Base-by-base conservation (phyloP, 163 green algal species). In the Scenedesmus sp. region DNA sequence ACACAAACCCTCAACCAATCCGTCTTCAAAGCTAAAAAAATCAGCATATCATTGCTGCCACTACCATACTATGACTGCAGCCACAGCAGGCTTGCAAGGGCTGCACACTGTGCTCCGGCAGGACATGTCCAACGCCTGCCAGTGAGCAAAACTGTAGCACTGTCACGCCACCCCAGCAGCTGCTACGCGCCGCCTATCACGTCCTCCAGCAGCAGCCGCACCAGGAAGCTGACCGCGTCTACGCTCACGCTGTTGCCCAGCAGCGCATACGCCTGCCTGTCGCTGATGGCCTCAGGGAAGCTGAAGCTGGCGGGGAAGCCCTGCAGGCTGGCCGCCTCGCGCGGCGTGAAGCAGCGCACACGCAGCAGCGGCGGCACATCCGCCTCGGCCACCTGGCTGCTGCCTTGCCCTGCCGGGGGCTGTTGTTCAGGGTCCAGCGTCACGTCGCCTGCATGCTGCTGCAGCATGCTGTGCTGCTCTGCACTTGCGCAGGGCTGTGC, bases 231-330 rank as follows among this genome's bases (percentile, higher is more conserved):
- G 20, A 91, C 87, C 23, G 56, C 87, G 57, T 91, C 70, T 4
- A 91, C 18, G 52, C 87, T 91, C 10, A 91, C 55, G 76, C 87
- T 91, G 54, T 91, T 91, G n/a, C 87, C 87, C 55, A 91, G 76
- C 87, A 91, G 20, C 15, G 67, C 67, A 83, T 91, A 91, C 2
- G 87, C 87, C 87, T 91, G 87, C 52, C 87, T 67, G 20, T 91
- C 74, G 12, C 15, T 86, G 12, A 86, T 12, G 7, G 20, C 70
- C n/a, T 52, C 57, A 13, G 70, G 87, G 56, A 91, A 85, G 56
- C 18, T 86, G 56, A 91, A 91, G 23, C 64, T 59, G 18, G 46
- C 23, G 26, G 84, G 84, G 60, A 81, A 89, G 56, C 87, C 87
- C 55, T 85, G 73, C 67, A 91, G 73, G 26, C 26, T 59, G 23